Conservation (phyloP, 768 basidiomycete species). For the Russula earlei region DNA sequence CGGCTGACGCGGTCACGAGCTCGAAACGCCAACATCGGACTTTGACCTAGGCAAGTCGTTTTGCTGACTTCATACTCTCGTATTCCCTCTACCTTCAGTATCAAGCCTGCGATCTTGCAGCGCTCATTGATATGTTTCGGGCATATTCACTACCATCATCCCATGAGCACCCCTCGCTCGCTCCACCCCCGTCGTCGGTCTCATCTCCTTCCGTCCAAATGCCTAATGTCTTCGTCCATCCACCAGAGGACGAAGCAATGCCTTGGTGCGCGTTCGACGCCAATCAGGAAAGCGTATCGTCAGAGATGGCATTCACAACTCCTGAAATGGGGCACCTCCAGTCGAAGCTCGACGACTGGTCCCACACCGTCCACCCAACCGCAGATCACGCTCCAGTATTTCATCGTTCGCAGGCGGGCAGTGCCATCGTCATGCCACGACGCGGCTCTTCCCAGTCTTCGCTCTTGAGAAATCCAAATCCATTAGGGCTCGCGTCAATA, state of each 20-base stretch:
- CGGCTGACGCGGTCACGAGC: constrained; percentile 12
- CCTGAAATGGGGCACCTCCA: constrained; percentile 27
- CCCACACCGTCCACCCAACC: constrained; percentile 20
- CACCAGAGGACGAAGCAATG: constrained; percentile 32
- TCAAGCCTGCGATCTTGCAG: constrained; percentile 1
- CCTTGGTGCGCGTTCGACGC: constrained; percentile 31
- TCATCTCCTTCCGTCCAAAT: constrained; percentile 21
- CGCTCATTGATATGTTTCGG: constrained; percentile 20
- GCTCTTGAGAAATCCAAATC: neutral
- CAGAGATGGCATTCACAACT: constrained; percentile 18
- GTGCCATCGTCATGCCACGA: constrained; percentile 25
- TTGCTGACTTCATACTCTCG: neutral
- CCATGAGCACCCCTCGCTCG: constrained; percentile 15
- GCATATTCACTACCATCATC: constrained; percentile 23
- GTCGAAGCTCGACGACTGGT: constrained; percentile 23
- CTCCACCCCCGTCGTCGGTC: constrained; percentile 25
- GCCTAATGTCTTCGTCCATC: constrained; percentile 30
- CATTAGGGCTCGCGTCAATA: constrained; percentile 3
- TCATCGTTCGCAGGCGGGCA: constrained; percentile 22
- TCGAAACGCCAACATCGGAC: neutral
- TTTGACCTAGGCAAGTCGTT: neutral
- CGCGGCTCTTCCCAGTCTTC: constrained; percentile 17
- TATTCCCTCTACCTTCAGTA: neutral
- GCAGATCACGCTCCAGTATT: constrained; percentile 27
- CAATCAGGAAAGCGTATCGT: constrained; percentile 13